Conservation (phyloP, 345 rosid species). For the Eutrema japonicum region DNA sequence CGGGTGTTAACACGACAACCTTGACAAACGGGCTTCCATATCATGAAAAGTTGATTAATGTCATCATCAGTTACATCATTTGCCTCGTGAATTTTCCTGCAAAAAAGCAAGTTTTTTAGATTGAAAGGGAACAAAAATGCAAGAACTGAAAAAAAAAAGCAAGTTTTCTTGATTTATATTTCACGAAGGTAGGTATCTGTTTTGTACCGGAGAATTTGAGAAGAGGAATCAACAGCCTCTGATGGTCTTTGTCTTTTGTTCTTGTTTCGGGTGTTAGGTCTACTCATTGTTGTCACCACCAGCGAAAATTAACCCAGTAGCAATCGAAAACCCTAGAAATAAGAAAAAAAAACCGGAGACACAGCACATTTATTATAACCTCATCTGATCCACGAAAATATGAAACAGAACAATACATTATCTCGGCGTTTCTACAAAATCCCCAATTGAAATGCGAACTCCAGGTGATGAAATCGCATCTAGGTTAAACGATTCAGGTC, state of each 20-base stretch:
- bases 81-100: slow-evolving; percentile 76
- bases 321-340: slow-evolving; percentile 44
- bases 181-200: not conserved
- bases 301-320: slow-evolving; percentile 9
- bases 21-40: slow-evolving; percentile 81
- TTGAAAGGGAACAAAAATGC: not conserved
- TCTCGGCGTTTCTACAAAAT: slow-evolving; percentile 1
- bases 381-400: slow-evolving; percentile 20
- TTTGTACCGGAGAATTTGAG: slow-evolving; percentile 46
- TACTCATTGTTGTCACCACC: slow-evolving; percentile 58
- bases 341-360: slow-evolving; percentile 12
- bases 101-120: slow-evolving; percentile 5
- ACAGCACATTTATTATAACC: slow-evolving; percentile 12
- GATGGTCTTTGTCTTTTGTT: slow-evolving; percentile 63
- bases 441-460: slow-evolving; percentile 27
- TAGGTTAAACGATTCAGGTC: slow-evolving; percentile 27
- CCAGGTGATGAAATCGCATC: slow-evolving; percentile 32
- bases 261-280: slow-evolving; percentile 73
- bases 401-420: not conserved
- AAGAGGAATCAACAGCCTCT: slow-evolving; percentile 52
- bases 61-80: slow-evolving; percentile 65
- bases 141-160: slow-evolving; percentile 14
- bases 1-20: slow-evolving; percentile 92
- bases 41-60: slow-evolving; percentile 70
- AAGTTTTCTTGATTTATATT: not conserved